A percentile compares a stretch with the other conserved stretches of the same genome.
Evolutionary conservation across 2,329 filamentous ascomycete genomes (phyloP).

Genomic region (Talaromyces islandicus): DNA sequence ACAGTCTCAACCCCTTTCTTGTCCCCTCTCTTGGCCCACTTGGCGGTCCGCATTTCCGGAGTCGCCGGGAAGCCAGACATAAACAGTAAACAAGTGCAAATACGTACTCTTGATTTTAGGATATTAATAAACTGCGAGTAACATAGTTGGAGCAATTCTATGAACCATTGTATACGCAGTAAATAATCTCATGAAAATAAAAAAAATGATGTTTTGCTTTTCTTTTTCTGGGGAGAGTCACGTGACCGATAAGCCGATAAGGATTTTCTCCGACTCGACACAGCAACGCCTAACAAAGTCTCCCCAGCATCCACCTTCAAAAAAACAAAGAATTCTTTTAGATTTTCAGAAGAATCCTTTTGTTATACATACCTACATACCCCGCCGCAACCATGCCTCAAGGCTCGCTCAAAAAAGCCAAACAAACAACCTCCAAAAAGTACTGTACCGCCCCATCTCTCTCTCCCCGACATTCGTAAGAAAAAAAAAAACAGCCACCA

Average conservation of each 20-base stretch:
- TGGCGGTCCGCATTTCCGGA: neutral
- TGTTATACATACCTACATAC: too few species aligned
- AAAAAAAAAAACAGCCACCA: neutral
- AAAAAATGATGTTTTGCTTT: neutral
- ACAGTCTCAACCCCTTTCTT: neutral
- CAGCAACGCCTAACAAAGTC: neutral
- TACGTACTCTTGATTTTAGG: too few species aligned
- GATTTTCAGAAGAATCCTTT: neutral
- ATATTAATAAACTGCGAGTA: too few species aligned
- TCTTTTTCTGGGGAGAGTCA: neutral
- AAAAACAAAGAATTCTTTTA: neutral
- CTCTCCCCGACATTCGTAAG: too few species aligned
- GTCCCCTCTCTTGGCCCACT: neutral
- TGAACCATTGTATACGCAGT: too few species aligned
- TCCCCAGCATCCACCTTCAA: neutral
- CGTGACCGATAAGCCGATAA: constrained; percentile 11
- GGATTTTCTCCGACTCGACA: constrained; percentile 1
- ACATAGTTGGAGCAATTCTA: too few species aligned
- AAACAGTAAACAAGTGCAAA: neutral
- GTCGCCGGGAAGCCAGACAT: neutral
- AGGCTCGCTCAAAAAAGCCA: constrained; percentile 10
- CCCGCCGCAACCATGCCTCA: constrained; percentile 8
- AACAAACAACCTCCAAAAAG: constrained; percentile 7
- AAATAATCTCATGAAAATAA: too few species aligned
- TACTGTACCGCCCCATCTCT: neutral